Conservation (phyloP, 1,284 basidiomycete species). For the Puccinia horiana region DNA sequence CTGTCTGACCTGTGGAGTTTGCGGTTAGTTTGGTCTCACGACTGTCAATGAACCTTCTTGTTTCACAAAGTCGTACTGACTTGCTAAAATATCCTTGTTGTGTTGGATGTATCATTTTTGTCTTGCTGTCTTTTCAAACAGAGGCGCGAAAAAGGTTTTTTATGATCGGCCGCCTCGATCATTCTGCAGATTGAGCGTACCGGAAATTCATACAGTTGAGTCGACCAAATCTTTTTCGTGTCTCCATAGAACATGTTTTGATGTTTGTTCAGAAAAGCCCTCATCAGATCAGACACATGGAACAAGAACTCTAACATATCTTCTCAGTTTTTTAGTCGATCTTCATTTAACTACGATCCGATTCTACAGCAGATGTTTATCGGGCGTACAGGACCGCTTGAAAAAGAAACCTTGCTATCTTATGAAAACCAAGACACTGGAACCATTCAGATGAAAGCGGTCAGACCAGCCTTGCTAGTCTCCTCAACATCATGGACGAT, state of each 20-base stretch:
- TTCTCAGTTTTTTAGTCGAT: slow-evolving; percentile 30
- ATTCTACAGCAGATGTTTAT: slow-evolving; percentile 63
- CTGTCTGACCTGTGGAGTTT: slow-evolving; percentile 75
- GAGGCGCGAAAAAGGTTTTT: slow-evolving; percentile 62
- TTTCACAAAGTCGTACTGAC: slow-evolving; percentile 7
- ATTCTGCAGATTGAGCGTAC: slow-evolving; percentile 71
- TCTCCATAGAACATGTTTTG: slow-evolving; percentile 57
- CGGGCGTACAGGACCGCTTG: slow-evolving; percentile 63
- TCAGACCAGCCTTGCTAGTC: slow-evolving; percentile 82
- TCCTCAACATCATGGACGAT: slow-evolving; percentile 96
- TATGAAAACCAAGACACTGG: slow-evolving; percentile 57
- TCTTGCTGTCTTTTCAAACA: slow-evolving; percentile 52
- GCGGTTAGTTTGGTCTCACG: slow-evolving; percentile 64
- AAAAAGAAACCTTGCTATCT: slow-evolving; percentile 43
- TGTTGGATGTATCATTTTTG: background rate
- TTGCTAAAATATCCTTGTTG: slow-evolving; percentile 48
- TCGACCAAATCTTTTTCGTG: slow-evolving; percentile 60
- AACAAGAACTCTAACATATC: background rate
- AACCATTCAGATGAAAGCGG: slow-evolving; percentile 60
- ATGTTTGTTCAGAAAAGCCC: slow-evolving; percentile 54
- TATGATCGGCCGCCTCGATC: slow-evolving; percentile 83
- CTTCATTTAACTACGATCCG: slow-evolving; percentile 52
- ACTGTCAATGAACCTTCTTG: background rate
- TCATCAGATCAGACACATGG: background rate
- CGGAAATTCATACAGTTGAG: slow-evolving; percentile 72